These are phyloP conservation scores for Nelumbo lutea DNA, from an alignment of 164 flowering plant species.

Conservation along the genomic window DNA sequence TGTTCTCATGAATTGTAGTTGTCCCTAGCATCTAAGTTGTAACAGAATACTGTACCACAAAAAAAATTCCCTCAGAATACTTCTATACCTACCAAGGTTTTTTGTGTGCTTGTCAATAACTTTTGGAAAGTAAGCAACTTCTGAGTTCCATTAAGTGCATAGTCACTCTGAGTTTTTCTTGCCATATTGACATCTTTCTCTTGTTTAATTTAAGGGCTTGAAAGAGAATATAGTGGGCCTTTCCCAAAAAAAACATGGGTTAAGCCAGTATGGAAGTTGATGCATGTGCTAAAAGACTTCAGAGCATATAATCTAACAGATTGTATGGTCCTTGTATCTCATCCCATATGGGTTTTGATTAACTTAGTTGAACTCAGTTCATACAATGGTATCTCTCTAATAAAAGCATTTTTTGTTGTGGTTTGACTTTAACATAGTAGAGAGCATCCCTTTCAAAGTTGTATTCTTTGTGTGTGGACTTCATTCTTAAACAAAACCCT, in stretches of 20 bases:
- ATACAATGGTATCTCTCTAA: too few species aligned
- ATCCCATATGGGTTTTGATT: too few species aligned
- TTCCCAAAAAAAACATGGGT: constrained; percentile 42
- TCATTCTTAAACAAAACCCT: too few species aligned
- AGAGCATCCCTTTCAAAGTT: too few species aligned
- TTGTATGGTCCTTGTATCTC: too few species aligned
- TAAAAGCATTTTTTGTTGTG: too few species aligned
- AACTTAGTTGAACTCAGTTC: too few species aligned
- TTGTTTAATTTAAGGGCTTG: constrained; percentile 47
- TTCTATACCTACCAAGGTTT: constrained; percentile 43
- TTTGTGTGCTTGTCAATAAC: constrained; percentile 6
- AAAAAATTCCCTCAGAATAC: constrained; percentile 23
- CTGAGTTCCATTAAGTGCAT: neutral
- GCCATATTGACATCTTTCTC: constrained; percentile 8
- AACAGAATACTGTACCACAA: constrained; percentile 36
- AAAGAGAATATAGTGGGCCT: constrained; percentile 60
- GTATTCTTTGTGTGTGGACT: too few species aligned
- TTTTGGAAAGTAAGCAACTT: neutral
- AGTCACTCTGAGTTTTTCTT: neutral
- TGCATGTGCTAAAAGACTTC: too few species aligned
- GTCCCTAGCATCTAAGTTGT: constrained; percentile 53
- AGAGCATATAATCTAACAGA: too few species aligned
- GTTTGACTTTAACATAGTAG: too few species aligned
- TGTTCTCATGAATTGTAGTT: constrained; percentile 37
- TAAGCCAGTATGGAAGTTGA: constrained; percentile 17